A percentile compares a stretch with the other conserved stretches of the same genome.
Conservation (phyloP, 345 rosid species). For the Mallotus nudiflorus region DNA sequence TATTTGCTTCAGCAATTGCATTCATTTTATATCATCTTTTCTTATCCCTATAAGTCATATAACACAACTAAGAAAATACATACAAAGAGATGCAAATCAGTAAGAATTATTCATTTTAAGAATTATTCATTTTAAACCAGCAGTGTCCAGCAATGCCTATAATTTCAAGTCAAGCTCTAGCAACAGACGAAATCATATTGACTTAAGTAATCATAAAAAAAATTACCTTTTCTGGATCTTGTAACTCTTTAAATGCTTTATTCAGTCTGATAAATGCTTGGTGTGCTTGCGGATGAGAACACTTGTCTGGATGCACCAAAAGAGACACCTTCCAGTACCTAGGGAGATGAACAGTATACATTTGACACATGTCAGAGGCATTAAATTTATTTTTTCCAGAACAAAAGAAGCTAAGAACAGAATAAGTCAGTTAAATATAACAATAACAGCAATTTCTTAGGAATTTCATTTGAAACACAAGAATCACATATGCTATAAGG, state of each 20-base stretch:
- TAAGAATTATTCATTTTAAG: too few species aligned
- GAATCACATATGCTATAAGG: neutral
- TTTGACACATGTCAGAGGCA: conserved; percentile 1
- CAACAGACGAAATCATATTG: too few species aligned
- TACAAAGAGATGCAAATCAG: too few species aligned
- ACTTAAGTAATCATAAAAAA: conserved; percentile 1
- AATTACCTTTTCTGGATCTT: conserved; percentile 89
- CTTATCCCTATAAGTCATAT: too few species aligned
- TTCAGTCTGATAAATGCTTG: conserved; percentile 80
- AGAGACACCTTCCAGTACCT: conserved; percentile 98
- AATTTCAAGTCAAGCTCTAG: too few species aligned
- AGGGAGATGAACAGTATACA: conserved; percentile 1
- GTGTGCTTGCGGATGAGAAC: conserved; percentile 95
- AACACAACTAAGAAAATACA: too few species aligned
- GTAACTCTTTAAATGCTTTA: conserved; percentile 87
- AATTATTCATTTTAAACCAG: too few species aligned
- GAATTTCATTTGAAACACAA: neutral
- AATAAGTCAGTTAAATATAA: neutral
- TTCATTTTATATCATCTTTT: too few species aligned
- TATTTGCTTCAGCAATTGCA: too few species aligned
- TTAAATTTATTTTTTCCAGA: neutral
- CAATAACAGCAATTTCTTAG: neutral
- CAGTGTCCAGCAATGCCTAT: too few species aligned
- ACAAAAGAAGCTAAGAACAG: neutral
- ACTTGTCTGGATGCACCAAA: conserved; percentile 93